phyloP scores from a whole-genome alignment of 2,329 filamentous ascomycete genomes.

The Cercospora beticola region DNA sequence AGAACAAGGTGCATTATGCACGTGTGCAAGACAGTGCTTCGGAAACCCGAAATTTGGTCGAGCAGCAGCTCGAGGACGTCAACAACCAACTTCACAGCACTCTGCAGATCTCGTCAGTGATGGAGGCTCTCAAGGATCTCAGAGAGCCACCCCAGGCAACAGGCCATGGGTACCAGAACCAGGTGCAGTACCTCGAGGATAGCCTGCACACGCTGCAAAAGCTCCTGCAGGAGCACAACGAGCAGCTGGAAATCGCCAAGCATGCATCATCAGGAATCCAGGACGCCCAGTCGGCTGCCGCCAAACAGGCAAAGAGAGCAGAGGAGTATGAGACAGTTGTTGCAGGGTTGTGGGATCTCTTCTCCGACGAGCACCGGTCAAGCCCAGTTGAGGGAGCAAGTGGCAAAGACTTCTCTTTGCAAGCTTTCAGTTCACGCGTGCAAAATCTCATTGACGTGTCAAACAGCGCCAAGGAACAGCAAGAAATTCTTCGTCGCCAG shows the following conservation, averaged over 20 bases:
- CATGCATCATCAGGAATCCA: conserved; percentile 24
- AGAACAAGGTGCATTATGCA: conserved; percentile 28
- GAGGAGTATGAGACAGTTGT: conserved; percentile 59
- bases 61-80: conserved; percentile 35
- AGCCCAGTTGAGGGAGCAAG: conserved; percentile 58
- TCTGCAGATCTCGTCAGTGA: conserved; percentile 45
- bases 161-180: conserved; percentile 61
- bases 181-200: conserved; percentile 67
- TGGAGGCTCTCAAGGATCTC: conserved; percentile 54
- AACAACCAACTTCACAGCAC: conserved; percentile 37
- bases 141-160: conserved; percentile 59
- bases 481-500: conserved; percentile 82
- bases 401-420: conserved; percentile 62
- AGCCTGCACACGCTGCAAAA: conserved; percentile 48
- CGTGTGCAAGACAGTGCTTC: conserved; percentile 29
- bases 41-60: conserved; percentile 30
- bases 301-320: conserved; percentile 39
- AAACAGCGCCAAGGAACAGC: conserved; percentile 80
- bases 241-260: conserved; percentile 31
- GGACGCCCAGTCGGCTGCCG: conserved; percentile 27
- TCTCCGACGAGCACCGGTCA: conserved; percentile 42
- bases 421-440: conserved; percentile 74
- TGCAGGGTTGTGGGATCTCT: conserved; percentile 54
- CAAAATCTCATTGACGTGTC: conserved; percentile 75
- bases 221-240: conserved; percentile 34